Base-by-base conservation (phyloP, 371 early-diverging fungal species). In the Funneliformis caledonium region DNA sequence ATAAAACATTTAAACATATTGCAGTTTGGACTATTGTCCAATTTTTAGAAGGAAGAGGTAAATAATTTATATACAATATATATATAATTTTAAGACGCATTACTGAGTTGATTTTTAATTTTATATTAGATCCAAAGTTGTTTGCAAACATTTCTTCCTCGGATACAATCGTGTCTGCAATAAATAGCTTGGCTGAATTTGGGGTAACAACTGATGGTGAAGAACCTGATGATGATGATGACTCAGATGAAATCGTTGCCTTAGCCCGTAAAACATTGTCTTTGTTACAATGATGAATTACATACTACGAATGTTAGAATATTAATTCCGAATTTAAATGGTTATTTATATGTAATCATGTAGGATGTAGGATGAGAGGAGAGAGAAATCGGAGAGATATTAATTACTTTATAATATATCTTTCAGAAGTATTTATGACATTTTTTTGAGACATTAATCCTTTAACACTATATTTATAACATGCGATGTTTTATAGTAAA, bases 11-110 rank as follows among this genome's bases (percentile, higher is more conserved):
- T 82, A 93, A 93, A 81, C 95, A 95, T 81, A 94, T 96, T 82
- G 95, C 94, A 8, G 90, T 96, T n/a, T 96, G 96, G 96, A 95
- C 96, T 16, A 89, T 96, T 80, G 92, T 94, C 47, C 94, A 95
- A 85, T 93, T 95, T 82, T 82, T 94, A 78, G 94, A 95, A 78
- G 91, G 91, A 11, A 86, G 83, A 72, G 89, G 92, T 87, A 84
- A 80, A 33, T 67, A 80, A 22, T 73, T 76, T 75, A 79, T 83
- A 48, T 81, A 82, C 2, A 64, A 84, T 37, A 19, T 61, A 19
- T 33, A 33, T 4, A 37, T n/a, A 11, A 19, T 22, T 11, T 78
- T 61, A 22, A 68, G 14, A 19, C 56, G 19, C 16, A 52, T 56
- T 16, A 56, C 16, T 56, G 2, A 68, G 43, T 33, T 42, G 26